These are phyloP conservation scores for Phytophthora cryptogea DNA, from an alignment of 352 stramenopile species.

Conservation along the genomic window DNA sequence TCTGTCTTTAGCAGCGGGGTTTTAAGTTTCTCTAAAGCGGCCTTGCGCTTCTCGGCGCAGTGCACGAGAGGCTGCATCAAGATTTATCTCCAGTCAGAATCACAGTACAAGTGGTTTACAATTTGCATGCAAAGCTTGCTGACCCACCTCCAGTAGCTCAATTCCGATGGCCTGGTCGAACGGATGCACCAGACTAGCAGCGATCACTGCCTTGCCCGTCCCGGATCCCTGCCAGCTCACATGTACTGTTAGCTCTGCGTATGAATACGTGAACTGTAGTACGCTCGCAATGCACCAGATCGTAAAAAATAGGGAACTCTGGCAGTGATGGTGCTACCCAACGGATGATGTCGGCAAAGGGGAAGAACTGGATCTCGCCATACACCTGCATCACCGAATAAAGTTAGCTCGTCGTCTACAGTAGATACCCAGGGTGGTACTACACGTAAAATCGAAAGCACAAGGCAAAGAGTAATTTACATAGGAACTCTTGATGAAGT, in stretches of 20 bases:
- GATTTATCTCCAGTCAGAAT: not conserved
- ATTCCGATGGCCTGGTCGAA: conserved; percentile 88
- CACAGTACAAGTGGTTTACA: not conserved
- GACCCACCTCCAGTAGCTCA: conserved; percentile 64
- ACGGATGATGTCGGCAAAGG: conserved; percentile 75
- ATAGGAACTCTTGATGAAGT: conserved; percentile 81
- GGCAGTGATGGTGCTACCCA: conserved; percentile 66
- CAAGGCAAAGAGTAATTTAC: conserved; percentile 34
- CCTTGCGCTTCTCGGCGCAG: conserved; percentile 78
- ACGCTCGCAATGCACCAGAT: conserved; percentile 49
- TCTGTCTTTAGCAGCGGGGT: conserved; percentile 46
- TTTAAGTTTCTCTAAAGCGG: conserved; percentile 50
- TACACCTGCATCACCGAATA: conserved; percentile 60
- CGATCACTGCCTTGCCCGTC: conserved; percentile 80
- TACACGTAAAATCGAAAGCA: not conserved
- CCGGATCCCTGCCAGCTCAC: conserved; percentile 62
- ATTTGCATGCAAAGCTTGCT: not conserved
- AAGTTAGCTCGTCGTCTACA: not conserved
- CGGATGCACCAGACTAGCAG: conserved; percentile 73
- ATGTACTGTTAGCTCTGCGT: not conserved
- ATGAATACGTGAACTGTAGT: not conserved
- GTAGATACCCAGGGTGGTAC: not conserved
- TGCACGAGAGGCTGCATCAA: conserved; percentile 58
- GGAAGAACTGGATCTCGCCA: conserved; percentile 86
- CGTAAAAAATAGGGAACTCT: conserved; percentile 81